A percentile compares a stretch with the other conserved stretches of the same genome.
phyloP scores from a whole-genome alignment of 768 basidiomycete genomes.

The Paxillus rubicundulus region DNA sequence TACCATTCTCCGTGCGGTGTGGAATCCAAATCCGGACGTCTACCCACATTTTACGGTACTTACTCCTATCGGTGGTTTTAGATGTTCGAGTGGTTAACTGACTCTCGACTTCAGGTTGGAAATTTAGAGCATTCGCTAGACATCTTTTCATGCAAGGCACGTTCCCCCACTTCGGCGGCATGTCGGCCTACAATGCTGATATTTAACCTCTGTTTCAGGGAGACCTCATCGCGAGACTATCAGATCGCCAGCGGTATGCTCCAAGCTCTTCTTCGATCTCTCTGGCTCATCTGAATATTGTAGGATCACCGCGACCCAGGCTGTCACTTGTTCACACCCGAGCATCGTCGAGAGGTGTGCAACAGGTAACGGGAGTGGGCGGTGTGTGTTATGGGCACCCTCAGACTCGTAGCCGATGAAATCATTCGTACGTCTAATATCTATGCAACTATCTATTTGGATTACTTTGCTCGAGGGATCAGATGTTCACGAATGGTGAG shows the following conservation, averaged over 20 bases:
- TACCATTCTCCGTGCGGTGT: conserved; percentile 72
- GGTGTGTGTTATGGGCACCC: conserved; percentile 79
- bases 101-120: conserved; percentile 48
- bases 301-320: conserved; percentile 80
- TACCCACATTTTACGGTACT: conserved; percentile 81
- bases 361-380: conserved; percentile 76
- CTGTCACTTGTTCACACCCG: conserved; percentile 89
- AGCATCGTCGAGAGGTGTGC: conserved; percentile 68
- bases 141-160: conserved; percentile 70
- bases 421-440: not conserved
- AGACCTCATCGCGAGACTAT: conserved; percentile 61
- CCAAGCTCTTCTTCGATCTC: not conserved
- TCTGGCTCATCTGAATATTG: not conserved
- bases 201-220: conserved; percentile 43
- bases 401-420: conserved; percentile 14
- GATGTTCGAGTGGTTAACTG: not conserved
- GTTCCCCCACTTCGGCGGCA: not conserved
- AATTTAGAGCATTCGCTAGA: conserved; percentile 79
- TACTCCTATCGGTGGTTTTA: not conserved
- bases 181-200: not conserved
- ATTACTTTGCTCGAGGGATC: too few relatives aligned
- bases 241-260: conserved; percentile 54
- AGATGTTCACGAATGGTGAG: too few relatives aligned
- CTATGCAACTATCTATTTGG: too few relatives aligned
- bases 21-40: conserved; percentile 73